Base-by-base conservation (phyloP, 106 monocot species). In the Vanilla planifolia region DNA sequence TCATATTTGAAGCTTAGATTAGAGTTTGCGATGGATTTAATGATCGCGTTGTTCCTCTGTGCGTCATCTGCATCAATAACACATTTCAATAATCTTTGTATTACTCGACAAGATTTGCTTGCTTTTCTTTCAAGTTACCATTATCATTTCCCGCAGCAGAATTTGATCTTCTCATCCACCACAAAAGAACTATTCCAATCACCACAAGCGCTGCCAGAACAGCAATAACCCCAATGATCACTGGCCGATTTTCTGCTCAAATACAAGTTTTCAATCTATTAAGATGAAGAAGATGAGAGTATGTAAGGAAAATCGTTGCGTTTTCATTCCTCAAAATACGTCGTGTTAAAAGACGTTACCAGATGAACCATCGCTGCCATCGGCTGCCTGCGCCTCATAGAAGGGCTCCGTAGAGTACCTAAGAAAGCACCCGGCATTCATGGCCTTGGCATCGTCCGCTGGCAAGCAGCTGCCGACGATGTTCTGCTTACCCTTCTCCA, bases 351-450 rank as follows among this genome's bases (percentile, higher is more conserved):
- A 30, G 15, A 19, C 16, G 2, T 16, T 17, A 48, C 16, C 50
- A 50, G 50, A 51, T 47, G 63, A 63, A 63, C 17, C 17, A 11
- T 36, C 30, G 17, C 40, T 40, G 9, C 48, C 30, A 9, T 21
- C 17, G 2, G 62, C 10, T 8, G 48, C 2, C 4, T 19, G 35
- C 1, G 33, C 7, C 67, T 71, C 61, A 48, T 80, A 86, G 62
- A 86, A 86, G 1, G 59, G 61, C 10, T 61, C 44, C 63, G 71
- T 78, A 2, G 86, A 86, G 75, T 81, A 86, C 81, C 86, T 76
- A 35, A 85, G 37, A 65, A 67, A 73, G 60, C 85, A 85, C 3
- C 85, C 85, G 6, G 85, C 80, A 46, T 80, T 80, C 56, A 85
- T 28, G 21, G 56, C 85, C 70, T 67, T 73, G 25, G 73, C 85